Percentiles rank a stretch among this genome's conserved stretches.
These are phyloP conservation scores for Hansenula anomala DNA, from an alignment of 1,139 yeast genomes.

Conservation along the genomic window DNA sequence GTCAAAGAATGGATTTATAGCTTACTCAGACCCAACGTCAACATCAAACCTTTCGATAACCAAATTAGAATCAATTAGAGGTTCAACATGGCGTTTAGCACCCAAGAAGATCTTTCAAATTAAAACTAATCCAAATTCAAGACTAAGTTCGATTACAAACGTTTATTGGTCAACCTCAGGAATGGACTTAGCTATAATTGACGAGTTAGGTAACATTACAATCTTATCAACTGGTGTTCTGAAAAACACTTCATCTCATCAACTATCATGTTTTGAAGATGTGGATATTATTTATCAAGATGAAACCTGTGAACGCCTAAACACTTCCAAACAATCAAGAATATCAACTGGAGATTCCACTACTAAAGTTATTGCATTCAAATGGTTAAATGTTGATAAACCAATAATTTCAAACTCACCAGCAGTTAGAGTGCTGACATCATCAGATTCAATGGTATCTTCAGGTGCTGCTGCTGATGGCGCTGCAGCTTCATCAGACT, in stretches of 20 bases:
- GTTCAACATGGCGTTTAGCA: constrained; percentile 62
- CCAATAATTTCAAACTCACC: constrained; percentile 52
- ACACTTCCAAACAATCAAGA: constrained; percentile 1
- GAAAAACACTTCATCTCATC: constrained; percentile 13
- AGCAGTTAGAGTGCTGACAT: constrained; percentile 32
- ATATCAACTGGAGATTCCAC: constrained; percentile 11
- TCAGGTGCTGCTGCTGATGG: constrained; percentile 15
- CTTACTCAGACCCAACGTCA: constrained; percentile 34
- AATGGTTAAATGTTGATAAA: constrained; percentile 70
- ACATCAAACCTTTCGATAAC: constrained; percentile 41
- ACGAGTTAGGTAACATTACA: constrained; percentile 33
- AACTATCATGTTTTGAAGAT: constrained; percentile 21
- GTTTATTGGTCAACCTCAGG: constrained; percentile 38
- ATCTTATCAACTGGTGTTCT: constrained; percentile 23
- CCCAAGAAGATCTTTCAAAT: constrained; percentile 40
- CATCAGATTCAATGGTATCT: constrained; percentile 4
- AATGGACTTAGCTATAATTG: constrained; percentile 36
- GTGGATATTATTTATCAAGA: constrained; percentile 31
- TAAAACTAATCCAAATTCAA: constrained; percentile 22
- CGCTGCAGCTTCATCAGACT: constrained; percentile 28
- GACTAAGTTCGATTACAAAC: constrained; percentile 23
- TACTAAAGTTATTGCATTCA: constrained; percentile 42
- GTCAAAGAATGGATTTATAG: constrained; percentile 74
- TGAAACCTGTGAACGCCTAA: constrained; percentile 25
- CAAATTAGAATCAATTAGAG: constrained; percentile 59